phyloP scores from a whole-genome alignment of 1,284 basidiomycete species.

The Ceratorhiza oryzae-sativae region DNA sequence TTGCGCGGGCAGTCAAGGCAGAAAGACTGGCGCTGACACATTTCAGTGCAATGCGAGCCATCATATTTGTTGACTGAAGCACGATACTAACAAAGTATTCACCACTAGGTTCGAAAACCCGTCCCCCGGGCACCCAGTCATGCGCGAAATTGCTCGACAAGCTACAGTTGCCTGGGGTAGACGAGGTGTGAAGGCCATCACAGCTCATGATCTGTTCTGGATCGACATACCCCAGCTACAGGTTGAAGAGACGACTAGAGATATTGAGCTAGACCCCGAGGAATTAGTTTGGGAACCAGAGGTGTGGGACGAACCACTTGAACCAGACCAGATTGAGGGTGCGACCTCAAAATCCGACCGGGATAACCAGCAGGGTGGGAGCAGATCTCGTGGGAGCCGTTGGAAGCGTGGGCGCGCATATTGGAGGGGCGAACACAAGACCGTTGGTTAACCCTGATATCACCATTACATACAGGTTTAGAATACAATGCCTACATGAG shows the following conservation, averaged over 20 bases:
- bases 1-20: constrained; percentile 72
- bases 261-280: not conserved
- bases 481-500: not conserved
- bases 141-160: constrained; percentile 36
- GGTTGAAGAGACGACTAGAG: not conserved
- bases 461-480: constrained; percentile 1
- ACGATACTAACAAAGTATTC: not conserved
- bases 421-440: constrained; percentile 6
- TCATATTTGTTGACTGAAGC: not conserved
- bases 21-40: constrained; percentile 82
- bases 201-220: constrained; percentile 26
- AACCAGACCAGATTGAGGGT: constrained; percentile 6
- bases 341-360: constrained; percentile 8
- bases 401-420: constrained; percentile 15
- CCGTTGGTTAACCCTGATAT: not conserved
- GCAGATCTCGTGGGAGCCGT: not conserved
- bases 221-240: constrained; percentile 32
- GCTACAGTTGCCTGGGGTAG: constrained; percentile 31
- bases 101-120: constrained; percentile 29
- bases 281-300: not conserved
- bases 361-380: not conserved
- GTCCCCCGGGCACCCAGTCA: constrained; percentile 21
- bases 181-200: not conserved
- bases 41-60: constrained; percentile 72
- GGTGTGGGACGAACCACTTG: constrained; percentile 26